Evolutionary conservation across 1,284 basidiomycete species (phyloP), one percentile per base, ranked within the genome.

Genomic region (Ceratobasidium sp.): DNA sequence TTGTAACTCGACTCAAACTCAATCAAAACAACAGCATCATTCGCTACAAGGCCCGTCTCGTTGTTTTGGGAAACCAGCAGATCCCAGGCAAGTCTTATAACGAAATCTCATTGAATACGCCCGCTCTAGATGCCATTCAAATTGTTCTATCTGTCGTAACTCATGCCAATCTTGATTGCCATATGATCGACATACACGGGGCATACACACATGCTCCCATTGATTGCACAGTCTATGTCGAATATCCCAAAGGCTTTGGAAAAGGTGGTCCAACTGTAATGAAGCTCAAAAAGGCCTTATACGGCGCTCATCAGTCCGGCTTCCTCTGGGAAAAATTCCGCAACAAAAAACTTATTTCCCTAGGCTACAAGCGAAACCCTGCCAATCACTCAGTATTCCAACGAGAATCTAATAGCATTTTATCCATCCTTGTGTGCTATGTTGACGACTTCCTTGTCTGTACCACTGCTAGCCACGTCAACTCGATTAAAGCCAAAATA

Each of bases 231-330:
- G 15, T 56, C 17, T 56, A 56, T 17, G 29, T 32, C 54, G 54
- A 56, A 20, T 56, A 17, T 15, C 54, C 54, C 17, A n/a, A 35
- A 20, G 54, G 54, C 22, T 56, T 40, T 25, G 54, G 35, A 15
- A 56, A 56, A 22, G 20, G 35, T 25, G 54, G 54, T 25, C 54
- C 54, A 3, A 56, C 34, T 40, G 54, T 56, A n/a, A 56, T 56
- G n/a, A n/a, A n/a, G n/a, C n/a, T n/a, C n/a, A n/a, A n/a, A n/a
- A n/a, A n/a, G n/a, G n/a, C n/a, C n/a, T n/a, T n/a, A n/a, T n/a
- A n/a, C n/a, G n/a, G n/a, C n/a, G n/a, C n/a, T n/a, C n/a, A n/a
- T n/a, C n/a, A n/a, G n/a, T n/a, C n/a, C n/a, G n/a, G n/a, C n/a
- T n/a, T n/a, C n/a, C n/a, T n/a, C n/a, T n/a, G n/a, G 54, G 29